Base-by-base conservation (phyloP, 345 rosid species). In the Geranium rotundifolium region DNA sequence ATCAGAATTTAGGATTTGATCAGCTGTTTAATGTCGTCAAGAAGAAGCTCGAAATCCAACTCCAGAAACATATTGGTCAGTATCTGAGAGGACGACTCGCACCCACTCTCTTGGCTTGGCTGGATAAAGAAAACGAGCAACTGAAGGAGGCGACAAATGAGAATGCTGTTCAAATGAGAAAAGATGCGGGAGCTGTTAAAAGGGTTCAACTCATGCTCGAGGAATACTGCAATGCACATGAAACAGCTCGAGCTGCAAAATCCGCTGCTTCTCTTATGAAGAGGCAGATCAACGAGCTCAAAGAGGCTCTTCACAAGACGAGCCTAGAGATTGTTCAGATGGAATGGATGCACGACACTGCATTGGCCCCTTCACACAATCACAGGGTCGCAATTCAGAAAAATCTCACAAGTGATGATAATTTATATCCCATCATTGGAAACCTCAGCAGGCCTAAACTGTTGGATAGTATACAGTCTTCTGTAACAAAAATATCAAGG, bases 321-420 rank as follows among this genome's bases (percentile, higher is more conserved):
- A 71, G 75, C 75, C 75, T 86, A 2, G 97, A 88, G 77, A 82
- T 91, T 69, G 79, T 88, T 63, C 91, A 88, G 73, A 82, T 88
- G 85, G 97, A 91, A 70, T 91, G 97, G 97, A 81, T 88, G 89
- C 78, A 86, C 71, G 88, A 88, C 67, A 63, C 58, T 65, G 65
- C 68, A 55, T 77, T 86, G 74, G 72, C 79, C 68, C 88, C 86
- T 57, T 88, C 91, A 8, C 81, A 86, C 34, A 74, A 75, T 71
- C 79, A 75, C 73, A 73, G 86, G 75, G 59, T 77, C 41, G 63
- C 71, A 66, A 72, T 88, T 74, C 91, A 82, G 78, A 83, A 78
- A 20, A 78, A 74, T 65, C 80, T 88, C 63, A 46, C 75, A 61
- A 70, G 71, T 66, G 77, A 81, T 30, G 89, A 90, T 69, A 75